Evolutionary conservation across 768 basidiomycete genomes (phyloP), one percentile per base, ranked within the genome.

Genomic region (Boletus rubropictus): DNA sequence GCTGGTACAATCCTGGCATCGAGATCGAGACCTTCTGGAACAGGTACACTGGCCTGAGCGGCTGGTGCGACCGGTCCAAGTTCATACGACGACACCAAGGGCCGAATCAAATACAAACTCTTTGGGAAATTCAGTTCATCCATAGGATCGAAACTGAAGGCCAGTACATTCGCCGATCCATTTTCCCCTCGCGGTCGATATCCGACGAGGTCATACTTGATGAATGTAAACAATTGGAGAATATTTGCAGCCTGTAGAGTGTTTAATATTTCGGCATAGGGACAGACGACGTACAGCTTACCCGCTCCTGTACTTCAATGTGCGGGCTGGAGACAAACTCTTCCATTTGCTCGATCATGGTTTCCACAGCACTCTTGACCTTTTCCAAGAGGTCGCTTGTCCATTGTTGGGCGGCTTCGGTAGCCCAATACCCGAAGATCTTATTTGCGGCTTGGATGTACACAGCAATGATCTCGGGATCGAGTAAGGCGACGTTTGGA

Each of bases 231-330:
- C 2, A 94, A 67, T 55, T 89, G 83, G 8, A 81, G 64, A 25
- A 81, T 74, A 54, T 92, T 89, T 17, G 88, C 84, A n/a, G 90
- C 89, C 90, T 93, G 51, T 32, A 11, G 14, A 33, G 18, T 46
- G 33, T 43, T 33, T 37, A 29, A 32, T 47, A 31, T 48, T 51
- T 48, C 21, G n/a, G 17, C 7, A 12, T 7, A 18, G 8, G 14
- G 12, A 38, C 5, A 1, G 31, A 36, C 24, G 29, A 51, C 12
- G n/a, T 25, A 28, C 8, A 24, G 70, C 83, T 53, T 52, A 90
- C 91, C 59, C 95, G 75, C 66, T 98, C 94, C 68, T 96, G 93
- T 10, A 97, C 84, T 59, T 97, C 95, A 38, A 92, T 81, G 57
- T 94, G 77, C 1, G 76, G 67, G 57, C 78, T 84, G 9, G 69